Evolutionary conservation across 768 basidiomycete genomes (phyloP), one percentile per base, ranked within the genome.

Genomic region (Rhizopogon vinicolor): DNA sequence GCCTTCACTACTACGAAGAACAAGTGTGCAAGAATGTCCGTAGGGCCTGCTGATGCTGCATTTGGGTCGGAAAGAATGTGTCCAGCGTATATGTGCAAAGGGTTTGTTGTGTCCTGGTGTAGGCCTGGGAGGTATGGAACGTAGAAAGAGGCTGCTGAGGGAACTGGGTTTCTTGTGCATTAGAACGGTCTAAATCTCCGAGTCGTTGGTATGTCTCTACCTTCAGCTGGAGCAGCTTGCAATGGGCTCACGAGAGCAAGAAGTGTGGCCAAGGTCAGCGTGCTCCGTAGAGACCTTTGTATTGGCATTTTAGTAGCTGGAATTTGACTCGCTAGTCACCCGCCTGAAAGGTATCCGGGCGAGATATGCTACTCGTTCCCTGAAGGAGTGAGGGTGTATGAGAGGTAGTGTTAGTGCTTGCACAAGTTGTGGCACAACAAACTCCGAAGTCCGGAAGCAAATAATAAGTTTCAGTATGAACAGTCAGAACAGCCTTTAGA

Each of bases 1-100:
- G 93, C 92, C 70, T 94, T 92, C 41, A 93, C 76, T 73, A 98
- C 79, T 55, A 96, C 84, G 68, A 98, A 99, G 77, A 82, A 96
- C 9, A 94, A 67, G 66, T 95, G 91, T 0, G 91, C 77, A 7
- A 84, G 84, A 35, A 89, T 78, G 54, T 85, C 81, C n/a, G 79
- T 84, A 28, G 71, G 63, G 5, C 78, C 68, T 10, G 78, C 76
- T n/a, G 68, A 71, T 9, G 76, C 60, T 19, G 75, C 77, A 69
- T 81, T 74, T 7, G 87, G 87, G 73, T 89, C 91, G 1, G 91
- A 86, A n/a, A 86, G 74, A 39, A 95, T 74, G 70, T 94, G 91
- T 2, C 93, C 93, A 9, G 89, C 86, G 62, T 85, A 94, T 67
- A 93, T 82, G 59, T 83, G 83, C n/a, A 94, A 70, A 12, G 90